These are phyloP conservation scores for Silybum marianum DNA, from an alignment of 129 eudicot species.

Conservation along the genomic window DNA sequence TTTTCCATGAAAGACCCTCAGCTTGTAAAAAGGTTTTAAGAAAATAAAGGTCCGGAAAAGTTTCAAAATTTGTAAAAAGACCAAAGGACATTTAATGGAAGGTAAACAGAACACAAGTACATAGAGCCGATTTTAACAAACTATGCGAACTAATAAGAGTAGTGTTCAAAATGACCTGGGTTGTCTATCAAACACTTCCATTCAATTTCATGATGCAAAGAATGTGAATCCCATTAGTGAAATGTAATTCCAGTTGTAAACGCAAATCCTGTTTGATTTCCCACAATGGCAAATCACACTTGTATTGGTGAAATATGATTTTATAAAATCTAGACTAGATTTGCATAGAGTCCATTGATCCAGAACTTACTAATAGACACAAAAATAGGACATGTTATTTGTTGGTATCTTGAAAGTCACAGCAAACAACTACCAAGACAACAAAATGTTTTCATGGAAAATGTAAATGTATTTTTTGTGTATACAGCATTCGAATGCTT, in stretches of 20 bases:
- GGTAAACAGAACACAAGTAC: neutral
- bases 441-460: no score
- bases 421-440: neutral
- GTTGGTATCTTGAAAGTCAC: neutral
- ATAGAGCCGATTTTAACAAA: neutral
- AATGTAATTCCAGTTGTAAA: neutral
- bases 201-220: neutral
- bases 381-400: neutral
- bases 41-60: no score
- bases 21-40: neutral
- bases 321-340: neutral
- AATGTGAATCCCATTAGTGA: neutral
- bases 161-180: neutral
- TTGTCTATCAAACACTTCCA: neutral
- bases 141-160: neutral
- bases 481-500: neutral
- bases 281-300: neutral
- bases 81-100: neutral
- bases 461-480: neutral
- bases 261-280: neutral
- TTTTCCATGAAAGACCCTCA: neutral
- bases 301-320: neutral
- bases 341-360: no score
- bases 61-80: no score
- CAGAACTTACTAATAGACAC: no score